Evolutionary conservation across 345 rosid genomes (phyloP).

Genomic region (Gossypioides kirkii): DNA sequence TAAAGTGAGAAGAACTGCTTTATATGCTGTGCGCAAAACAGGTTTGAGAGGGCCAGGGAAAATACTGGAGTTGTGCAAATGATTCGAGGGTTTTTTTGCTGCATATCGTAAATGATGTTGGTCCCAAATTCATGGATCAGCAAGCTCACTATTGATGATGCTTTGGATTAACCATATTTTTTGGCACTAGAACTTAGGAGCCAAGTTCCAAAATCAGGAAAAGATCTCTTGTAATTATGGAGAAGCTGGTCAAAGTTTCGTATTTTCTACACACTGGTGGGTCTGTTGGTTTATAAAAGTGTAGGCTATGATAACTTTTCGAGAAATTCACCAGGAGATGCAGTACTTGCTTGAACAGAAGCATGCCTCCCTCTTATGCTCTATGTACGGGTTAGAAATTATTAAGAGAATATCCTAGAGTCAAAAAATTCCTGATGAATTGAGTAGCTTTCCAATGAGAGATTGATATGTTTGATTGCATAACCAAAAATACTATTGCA

Average conservation of each 20-base stretch:
- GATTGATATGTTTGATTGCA: background rate
- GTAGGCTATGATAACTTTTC: background rate
- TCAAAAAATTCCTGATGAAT: background rate
- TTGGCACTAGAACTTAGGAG: background rate
- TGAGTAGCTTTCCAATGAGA: slow-evolving; percentile 1
- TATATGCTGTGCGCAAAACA: background rate
- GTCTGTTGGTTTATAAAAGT: background rate
- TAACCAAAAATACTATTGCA: background rate
- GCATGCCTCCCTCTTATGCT: background rate
- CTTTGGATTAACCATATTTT: background rate
- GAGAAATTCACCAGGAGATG: background rate
- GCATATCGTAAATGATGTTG: background rate
- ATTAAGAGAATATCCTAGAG: background rate
- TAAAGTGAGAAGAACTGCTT: background rate
- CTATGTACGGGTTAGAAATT: background rate
- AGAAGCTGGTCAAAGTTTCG: background rate
- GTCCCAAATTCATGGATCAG: background rate
- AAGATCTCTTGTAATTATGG: background rate
- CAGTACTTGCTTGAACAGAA: background rate
- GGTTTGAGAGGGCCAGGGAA: background rate
- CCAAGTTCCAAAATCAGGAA: background rate
- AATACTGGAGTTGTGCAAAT: background rate
- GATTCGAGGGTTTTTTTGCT: background rate
- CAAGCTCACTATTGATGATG: background rate
- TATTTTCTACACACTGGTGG: background rate